Base-by-base conservation (phyloP, 345 rosid species). In the Dipteronia sinensis region DNA sequence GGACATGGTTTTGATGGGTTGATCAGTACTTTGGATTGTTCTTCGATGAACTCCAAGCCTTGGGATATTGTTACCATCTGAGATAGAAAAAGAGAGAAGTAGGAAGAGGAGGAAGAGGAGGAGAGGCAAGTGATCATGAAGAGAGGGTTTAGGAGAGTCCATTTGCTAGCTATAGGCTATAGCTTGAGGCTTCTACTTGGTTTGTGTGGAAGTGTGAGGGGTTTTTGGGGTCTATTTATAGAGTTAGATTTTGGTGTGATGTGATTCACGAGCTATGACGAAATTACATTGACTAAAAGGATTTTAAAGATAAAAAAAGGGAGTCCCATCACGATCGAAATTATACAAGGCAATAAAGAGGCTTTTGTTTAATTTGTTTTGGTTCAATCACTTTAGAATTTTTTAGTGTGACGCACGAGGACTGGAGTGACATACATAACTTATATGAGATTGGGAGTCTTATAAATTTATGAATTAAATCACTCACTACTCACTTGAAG, bases 41-140 rank as follows among this genome's bases (percentile, higher is more conserved):
- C 80, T 64, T 23, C 71, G 49, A 11, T 31, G 67, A 10, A 72
- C 42, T 25, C 76, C 71, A 3, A 83, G 80, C 72, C 85, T 76
- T 27, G 83, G 83, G 72, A 68, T 63, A 7, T 51, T 62, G 63
- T 55, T 62, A 27, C 2, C 72, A 20, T 1, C 68, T 1, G 69
- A 38, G 68, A 65, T 58, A 22, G 31, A 49, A 2, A 62, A 20
- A 15, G 55, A n/a, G 61, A 61, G 53, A 19, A 79, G n/a, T 17
- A 56, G 25, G 56, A 73, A 77, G 61, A 47, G 58, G 7, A 77
- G 49, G 8, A 61, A 6, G 31, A 31, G 34, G 44, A 67, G 65
- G 7, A 65, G 3, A 40, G 49, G 75, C 10, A 29, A 40, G 2
- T 23, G 78, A 64, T 40, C 10, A 42, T 7, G 78, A 64, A 66